Evolutionary conservation across 2,329 filamentous ascomycete species (phyloP).

Genomic region (Aspergillus transmontanensis): DNA sequence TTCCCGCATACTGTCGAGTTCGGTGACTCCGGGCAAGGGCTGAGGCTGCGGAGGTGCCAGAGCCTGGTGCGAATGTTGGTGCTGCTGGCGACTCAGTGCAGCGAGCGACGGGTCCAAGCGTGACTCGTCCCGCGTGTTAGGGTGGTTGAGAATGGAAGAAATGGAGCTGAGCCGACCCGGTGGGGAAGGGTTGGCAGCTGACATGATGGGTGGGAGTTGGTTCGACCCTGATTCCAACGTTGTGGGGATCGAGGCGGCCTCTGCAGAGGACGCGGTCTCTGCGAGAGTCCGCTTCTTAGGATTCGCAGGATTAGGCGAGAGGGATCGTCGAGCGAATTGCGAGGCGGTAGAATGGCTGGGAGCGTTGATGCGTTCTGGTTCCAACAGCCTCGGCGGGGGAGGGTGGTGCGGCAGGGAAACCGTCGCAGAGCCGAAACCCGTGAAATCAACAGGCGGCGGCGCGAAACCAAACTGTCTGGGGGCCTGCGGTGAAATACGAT

Average conservation of each 20-base stretch:
- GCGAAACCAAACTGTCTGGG: slow-evolving; percentile 36
- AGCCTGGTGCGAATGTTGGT: slow-evolving; percentile 29
- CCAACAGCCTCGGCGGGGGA: slow-evolving; percentile 33
- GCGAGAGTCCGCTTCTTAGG: slow-evolving; percentile 41
- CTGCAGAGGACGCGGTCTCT: slow-evolving; percentile 32
- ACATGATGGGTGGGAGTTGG: slow-evolving; percentile 43
- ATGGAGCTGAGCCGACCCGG: slow-evolving; percentile 72
- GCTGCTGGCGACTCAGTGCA: slow-evolving; percentile 32
- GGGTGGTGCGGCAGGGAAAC: slow-evolving; percentile 35
- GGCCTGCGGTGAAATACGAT: slow-evolving; percentile 45
- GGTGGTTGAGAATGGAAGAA: slow-evolving; percentile 72
- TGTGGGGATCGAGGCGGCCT: slow-evolving; percentile 29
- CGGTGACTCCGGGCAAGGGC: slow-evolving; percentile 38
- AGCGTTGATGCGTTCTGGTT: slow-evolving; percentile 31
- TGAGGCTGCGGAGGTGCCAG: slow-evolving; percentile 27
- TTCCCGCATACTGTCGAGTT: slow-evolving; percentile 57
- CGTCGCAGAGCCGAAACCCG: slow-evolving; percentile 43
- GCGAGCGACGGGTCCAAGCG: slow-evolving; percentile 46
- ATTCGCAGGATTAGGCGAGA: slow-evolving; percentile 33
- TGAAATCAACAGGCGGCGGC: slow-evolving; percentile 55
- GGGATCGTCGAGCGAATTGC: slow-evolving; percentile 35
- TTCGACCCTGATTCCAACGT: slow-evolving; percentile 38
- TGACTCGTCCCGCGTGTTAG: slow-evolving; percentile 37
- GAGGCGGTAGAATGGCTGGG: slow-evolving; percentile 29
- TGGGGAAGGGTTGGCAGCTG: slow-evolving; percentile 36